Base-by-base conservation (phyloP, 2,329 filamentous ascomycete species). In the Aspergillus latus region DNA sequence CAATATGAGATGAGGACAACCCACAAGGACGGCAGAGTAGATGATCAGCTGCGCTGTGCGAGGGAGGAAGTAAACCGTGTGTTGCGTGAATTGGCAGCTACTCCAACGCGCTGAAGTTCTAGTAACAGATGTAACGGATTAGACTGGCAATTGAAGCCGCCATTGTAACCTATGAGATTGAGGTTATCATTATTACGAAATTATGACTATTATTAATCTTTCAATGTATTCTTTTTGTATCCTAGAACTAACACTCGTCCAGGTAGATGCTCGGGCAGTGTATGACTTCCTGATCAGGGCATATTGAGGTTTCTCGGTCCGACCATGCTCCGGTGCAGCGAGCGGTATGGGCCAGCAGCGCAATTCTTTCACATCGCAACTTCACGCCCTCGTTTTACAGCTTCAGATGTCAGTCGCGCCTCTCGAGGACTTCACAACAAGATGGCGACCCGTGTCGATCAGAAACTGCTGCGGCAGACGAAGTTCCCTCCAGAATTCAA, bases 401-500 rank as follows among this genome's bases (percentile, higher is more conserved):
- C 52, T 29, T 15, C 49, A 51, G 37, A 32, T 9, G 3, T 8
- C 48, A 32, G 9, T 7, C 37, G 11, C 26, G 15, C n/a, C 32
- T 28, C 11, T 32, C 36, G n/a, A 36, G 10, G 15, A 43, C 13
- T 29, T 8, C 13, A 44, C 84, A 82, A 36, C 51, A 78, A 62
- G 63, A 94, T 94, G 90, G 88, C 90, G 65, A 87, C 88, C 53
- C 89, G 86, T 63, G 90, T 94, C 60, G 93, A 97, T 75, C 88
- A 89, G 63, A 96, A 95, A 80, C 84, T 96, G 67, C 79, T 97
- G 55, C 90, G 88, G 81, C 87, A 88, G 74, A 97, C 92, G 54
- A 97, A 95, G 71, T 97, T 97, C 62, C 94, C 94, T 45, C 83
- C 88, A 6, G 92, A 97, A 70, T 99, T 97, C 78, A 93, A 84